A percentile compares a stretch with the other conserved stretches of the same genome.
phyloP scores from a whole-genome alignment of 352 stramenopile genomes.

The Globisporangium cederbergense region DNA sequence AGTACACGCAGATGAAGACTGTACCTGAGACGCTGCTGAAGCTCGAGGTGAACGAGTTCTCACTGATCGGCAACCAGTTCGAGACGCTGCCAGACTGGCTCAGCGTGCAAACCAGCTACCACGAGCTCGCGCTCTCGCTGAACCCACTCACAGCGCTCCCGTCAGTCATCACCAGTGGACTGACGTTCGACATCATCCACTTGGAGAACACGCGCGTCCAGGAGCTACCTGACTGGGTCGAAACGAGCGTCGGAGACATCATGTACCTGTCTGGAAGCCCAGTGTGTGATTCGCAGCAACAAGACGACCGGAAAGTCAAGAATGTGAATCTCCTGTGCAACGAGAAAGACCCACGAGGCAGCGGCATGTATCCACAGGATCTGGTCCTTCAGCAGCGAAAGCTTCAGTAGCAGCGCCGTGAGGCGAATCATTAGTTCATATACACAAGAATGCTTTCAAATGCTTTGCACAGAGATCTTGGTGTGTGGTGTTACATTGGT shows the following conservation, averaged over 20 bases:
- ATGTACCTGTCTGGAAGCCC: background rate
- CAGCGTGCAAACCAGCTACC: constrained; percentile 10
- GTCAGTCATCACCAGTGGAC: background rate
- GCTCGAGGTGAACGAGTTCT: constrained; percentile 12
- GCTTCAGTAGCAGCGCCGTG: background rate
- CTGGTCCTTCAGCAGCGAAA: background rate
- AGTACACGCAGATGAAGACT: constrained; percentile 14
- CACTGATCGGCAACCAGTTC: constrained; percentile 14
- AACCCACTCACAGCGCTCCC: constrained; percentile 22
- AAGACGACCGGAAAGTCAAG: background rate
- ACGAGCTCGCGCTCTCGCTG: constrained; percentile 22
- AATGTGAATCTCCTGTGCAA: background rate
- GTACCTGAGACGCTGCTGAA: constrained; percentile 10
- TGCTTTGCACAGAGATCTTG: too few species aligned
- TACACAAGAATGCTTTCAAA: too few species aligned
- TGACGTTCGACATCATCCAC: constrained; percentile 19
- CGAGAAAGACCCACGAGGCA: constrained; percentile 12
- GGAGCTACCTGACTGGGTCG: constrained; percentile 17
- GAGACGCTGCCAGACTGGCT: constrained; percentile 12
- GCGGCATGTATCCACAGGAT: constrained; percentile 8
- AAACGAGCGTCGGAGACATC: constrained; percentile 1
- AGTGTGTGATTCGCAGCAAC: background rate
- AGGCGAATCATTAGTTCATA: too few species aligned
- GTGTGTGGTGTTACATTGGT: too few species aligned
- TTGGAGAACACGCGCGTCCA: constrained; percentile 18